Evolutionary conservation across 345 rosid genomes (phyloP).

Genomic region (Draba incana): DNA sequence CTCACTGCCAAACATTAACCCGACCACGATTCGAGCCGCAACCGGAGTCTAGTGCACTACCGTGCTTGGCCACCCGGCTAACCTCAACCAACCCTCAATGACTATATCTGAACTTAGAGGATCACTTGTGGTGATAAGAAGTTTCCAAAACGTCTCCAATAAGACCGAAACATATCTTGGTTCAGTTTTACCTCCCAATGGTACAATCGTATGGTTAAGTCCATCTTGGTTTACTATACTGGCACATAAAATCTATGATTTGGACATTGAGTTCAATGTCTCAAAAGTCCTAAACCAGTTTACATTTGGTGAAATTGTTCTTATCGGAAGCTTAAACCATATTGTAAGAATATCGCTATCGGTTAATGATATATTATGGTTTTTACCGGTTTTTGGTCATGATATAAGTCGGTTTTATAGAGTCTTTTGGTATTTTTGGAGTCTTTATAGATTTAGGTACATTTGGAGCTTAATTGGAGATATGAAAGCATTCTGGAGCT

Average conservation of each 20-base stretch:
- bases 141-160: slow-evolving; percentile 57
- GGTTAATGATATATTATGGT: slow-evolving; percentile 19
- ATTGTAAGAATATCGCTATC: slow-evolving; percentile 67
- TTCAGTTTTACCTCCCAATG: slow-evolving; percentile 65
- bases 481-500: too few relatives aligned
- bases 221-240: slow-evolving; percentile 67
- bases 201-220: slow-evolving; percentile 52
- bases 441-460: too few relatives aligned
- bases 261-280: slow-evolving; percentile 57
- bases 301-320: slow-evolving; percentile 72
- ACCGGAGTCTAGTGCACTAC: slow-evolving; percentile 63
- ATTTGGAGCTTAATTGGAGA: too few relatives aligned
- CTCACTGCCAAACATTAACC: slow-evolving; percentile 57
- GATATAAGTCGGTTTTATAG: too few relatives aligned
- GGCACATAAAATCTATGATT: slow-evolving; percentile 49
- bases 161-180: slow-evolving; percentile 58
- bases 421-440: too few relatives aligned
- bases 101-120: slow-evolving; percentile 59
- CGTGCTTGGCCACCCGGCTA: slow-evolving; percentile 54
- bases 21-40: slow-evolving; percentile 42
- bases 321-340: slow-evolving; percentile 74
- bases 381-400: too few relatives aligned
- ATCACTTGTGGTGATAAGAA: slow-evolving; percentile 50
- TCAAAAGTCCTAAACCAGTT: slow-evolving; percentile 45
- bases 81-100: slow-evolving; percentile 78